phyloP scores from a whole-genome alignment of 441 rosid genomes.

The Cnidoscolus chayamansa region DNA sequence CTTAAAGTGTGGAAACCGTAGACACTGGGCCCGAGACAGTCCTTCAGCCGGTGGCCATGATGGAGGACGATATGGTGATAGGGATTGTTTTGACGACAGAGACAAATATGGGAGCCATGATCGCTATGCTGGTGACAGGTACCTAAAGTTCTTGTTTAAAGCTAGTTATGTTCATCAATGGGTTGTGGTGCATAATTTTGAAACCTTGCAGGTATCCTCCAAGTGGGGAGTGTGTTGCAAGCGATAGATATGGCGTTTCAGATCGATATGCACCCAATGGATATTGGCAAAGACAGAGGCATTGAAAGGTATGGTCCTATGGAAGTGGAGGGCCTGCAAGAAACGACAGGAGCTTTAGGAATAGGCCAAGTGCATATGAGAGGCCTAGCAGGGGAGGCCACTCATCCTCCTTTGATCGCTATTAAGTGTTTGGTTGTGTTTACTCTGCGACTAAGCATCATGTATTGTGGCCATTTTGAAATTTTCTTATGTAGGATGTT shows the following conservation, averaged over 20 bases:
- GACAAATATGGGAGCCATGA: conserved; percentile 72
- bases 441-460: no score
- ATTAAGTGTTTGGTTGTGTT: conserved; percentile 23
- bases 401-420: conserved; percentile 73
- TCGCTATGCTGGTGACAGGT: conserved; percentile 78
- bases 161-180: not conserved
- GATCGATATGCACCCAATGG: conserved; percentile 72
- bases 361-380: conserved; percentile 69
- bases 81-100: conserved; percentile 73
- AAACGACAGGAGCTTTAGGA: conserved; percentile 66
- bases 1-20: conserved; percentile 86
- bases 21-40: conserved; percentile 98
- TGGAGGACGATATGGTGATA: conserved; percentile 73
- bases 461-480: no score
- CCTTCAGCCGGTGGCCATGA: conserved; percentile 82
- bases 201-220: conserved; percentile 59
- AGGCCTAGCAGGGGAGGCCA: conserved; percentile 75
- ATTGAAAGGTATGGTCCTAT: conserved; percentile 49
- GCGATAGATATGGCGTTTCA: conserved; percentile 65
- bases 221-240: conserved; percentile 63
- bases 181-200: not conserved
- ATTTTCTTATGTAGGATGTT: no score
- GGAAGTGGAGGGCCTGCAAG: conserved; percentile 64
- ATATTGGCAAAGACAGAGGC: conserved; percentile 64
- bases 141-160: conserved; percentile 10